Percentiles rank a stretch among this genome's conserved stretches.
phyloP scores from a whole-genome alignment of 345 rosid species.

The Linum usitatissimum region DNA sequence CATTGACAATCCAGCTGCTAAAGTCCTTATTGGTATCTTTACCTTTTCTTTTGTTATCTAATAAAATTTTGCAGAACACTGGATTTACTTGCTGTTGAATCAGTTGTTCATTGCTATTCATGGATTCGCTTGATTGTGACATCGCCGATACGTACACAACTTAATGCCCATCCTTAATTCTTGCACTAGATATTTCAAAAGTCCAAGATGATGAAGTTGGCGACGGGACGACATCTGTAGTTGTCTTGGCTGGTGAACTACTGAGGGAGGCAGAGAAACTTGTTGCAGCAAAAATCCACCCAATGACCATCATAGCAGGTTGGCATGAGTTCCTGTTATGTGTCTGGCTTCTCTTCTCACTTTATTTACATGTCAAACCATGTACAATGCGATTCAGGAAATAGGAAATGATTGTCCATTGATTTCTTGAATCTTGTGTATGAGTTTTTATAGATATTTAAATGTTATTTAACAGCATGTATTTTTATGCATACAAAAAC shows the following conservation, averaged over 20 bases:
- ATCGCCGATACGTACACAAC: constrained; percentile 6
- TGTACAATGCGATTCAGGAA: too few species aligned
- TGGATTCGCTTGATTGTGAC: background rate
- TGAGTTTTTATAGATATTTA: background rate
- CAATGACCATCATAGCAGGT: constrained; percentile 95
- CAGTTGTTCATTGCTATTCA: constrained; percentile 1
- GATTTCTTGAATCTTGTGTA: background rate
- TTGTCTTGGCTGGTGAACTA: constrained; percentile 94
- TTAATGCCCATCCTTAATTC: constrained; percentile 12
- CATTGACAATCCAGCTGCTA: constrained; percentile 93
- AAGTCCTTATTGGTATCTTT: constrained; percentile 88
- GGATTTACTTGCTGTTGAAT: background rate
- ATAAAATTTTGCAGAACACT: too few species aligned
- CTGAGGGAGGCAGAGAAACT: constrained; percentile 93
- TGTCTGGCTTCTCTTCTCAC: background rate
- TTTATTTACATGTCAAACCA: background rate
- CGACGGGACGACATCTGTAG: constrained; percentile 98
- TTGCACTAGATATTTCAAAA: constrained; percentile 68
- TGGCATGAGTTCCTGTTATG: constrained; percentile 1
- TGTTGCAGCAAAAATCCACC: constrained; percentile 82
- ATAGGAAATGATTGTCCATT: too few species aligned
- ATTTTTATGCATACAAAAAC: background rate
- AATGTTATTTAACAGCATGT: too few species aligned
- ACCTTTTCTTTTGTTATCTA: background rate
- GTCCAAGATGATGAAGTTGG: constrained; percentile 99